phyloP scores from a whole-genome alignment of 2,329 filamentous ascomycete species.

The Talaromyces sp. region DNA sequence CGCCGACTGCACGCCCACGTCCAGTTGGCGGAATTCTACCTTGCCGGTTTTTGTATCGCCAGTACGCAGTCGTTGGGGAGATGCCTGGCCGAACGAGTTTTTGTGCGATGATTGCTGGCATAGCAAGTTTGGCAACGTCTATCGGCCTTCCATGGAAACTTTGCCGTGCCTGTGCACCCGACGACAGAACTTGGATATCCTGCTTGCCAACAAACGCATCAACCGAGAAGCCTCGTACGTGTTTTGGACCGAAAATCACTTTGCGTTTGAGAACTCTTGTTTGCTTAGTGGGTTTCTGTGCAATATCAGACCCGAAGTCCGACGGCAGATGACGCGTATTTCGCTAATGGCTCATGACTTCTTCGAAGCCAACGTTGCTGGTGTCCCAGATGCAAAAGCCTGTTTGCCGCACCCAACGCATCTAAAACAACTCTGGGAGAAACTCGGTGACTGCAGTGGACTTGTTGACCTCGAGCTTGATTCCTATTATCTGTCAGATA shows the following conservation, averaged over 20 bases:
- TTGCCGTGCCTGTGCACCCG: slow-evolving; percentile 12
- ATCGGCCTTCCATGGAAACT: slow-evolving; percentile 8
- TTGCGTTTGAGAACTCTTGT: slow-evolving; percentile 13
- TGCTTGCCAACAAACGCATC: slow-evolving; percentile 7
- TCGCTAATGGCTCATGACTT: background rate
- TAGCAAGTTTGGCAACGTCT: slow-evolving; percentile 1
- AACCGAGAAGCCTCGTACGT: slow-evolving; percentile 12
- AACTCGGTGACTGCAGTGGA: background rate
- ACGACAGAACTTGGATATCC: slow-evolving; percentile 6
- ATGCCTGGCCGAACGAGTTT: slow-evolving; percentile 7
- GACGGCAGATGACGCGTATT: background rate
- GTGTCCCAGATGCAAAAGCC: background rate
- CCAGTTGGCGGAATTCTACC: background rate
- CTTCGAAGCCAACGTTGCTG: background rate
- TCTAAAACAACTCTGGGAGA: background rate
- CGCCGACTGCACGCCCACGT: background rate
- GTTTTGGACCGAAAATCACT: slow-evolving; percentile 15
- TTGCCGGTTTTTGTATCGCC: slow-evolving; percentile 10
- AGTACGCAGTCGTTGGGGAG: slow-evolving; percentile 14
- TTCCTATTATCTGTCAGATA: slow-evolving; percentile 16
- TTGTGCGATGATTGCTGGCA: slow-evolving; percentile 16
- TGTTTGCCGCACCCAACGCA: background rate
- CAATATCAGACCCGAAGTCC: slow-evolving; percentile 2
- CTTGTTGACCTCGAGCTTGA: background rate
- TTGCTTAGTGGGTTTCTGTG: slow-evolving; percentile 11